These are phyloP conservation scores for Nannochloris sp. DNA, from an alignment of 139 green algal species.

Conservation along the genomic window DNA sequence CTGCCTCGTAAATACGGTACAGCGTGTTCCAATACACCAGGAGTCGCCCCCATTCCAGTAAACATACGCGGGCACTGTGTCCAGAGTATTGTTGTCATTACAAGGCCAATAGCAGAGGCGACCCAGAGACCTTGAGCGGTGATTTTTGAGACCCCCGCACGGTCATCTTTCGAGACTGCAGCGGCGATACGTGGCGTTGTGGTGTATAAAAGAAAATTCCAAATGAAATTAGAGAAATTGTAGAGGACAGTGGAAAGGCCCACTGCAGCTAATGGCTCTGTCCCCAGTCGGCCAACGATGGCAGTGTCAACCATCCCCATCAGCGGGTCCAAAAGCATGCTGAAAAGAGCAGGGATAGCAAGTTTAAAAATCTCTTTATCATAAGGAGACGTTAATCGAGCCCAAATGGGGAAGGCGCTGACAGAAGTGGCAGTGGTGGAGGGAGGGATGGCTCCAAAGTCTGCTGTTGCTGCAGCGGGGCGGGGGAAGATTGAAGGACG, in stretches of 20 bases:
- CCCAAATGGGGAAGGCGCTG: too few relatives aligned
- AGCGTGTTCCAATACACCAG: conserved; percentile 18
- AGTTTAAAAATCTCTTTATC: conserved; percentile 28
- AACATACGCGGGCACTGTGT: conserved; percentile 11
- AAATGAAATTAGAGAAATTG: conserved; percentile 27
- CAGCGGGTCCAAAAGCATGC: conserved; percentile 28
- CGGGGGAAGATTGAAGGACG: too few relatives aligned
- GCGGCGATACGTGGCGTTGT: conserved; percentile 27
- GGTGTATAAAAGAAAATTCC: conserved; percentile 36
- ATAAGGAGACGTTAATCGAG: conserved; percentile 8
- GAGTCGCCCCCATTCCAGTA: conserved; percentile 16
- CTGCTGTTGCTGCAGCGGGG: too few relatives aligned
- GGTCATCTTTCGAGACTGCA: conserved; percentile 12
- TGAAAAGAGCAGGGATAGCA: background rate
- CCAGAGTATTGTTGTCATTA: conserved; percentile 13
- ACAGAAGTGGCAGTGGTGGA: too few relatives aligned
- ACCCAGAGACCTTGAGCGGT: conserved; percentile 26
- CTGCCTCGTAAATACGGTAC: conserved; percentile 24
- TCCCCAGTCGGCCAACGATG: conserved; percentile 32
- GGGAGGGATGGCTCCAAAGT: too few relatives aligned
- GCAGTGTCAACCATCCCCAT: conserved; percentile 34
- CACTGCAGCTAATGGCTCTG: conserved; percentile 20
- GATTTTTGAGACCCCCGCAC: conserved; percentile 9
- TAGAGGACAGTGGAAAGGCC: conserved; percentile 18
- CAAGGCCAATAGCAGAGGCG: conserved; percentile 12